Percentiles rank a stretch among this genome's conserved stretches.
Conservation (phyloP, 2,329 filamentous ascomycete genomes). For the Chrysoporthe deuterocubensis region DNA sequence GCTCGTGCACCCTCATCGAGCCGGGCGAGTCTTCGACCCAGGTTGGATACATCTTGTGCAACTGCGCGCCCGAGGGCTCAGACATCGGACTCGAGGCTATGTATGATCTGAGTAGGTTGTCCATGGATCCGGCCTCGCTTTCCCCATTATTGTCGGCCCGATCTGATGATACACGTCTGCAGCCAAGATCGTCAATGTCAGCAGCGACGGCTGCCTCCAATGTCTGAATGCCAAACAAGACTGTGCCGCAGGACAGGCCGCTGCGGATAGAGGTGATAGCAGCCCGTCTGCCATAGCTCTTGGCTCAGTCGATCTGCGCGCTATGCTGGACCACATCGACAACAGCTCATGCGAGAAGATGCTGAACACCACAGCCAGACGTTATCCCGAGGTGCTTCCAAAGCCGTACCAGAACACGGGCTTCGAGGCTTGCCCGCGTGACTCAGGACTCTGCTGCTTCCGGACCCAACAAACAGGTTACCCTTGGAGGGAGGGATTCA, state of each 20-base stretch:
- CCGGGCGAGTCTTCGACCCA: conserved; percentile 3
- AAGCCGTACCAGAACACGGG: conserved; percentile 8
- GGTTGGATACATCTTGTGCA: conserved; percentile 18
- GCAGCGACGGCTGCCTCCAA: conserved; percentile 19
- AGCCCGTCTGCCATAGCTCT: background rate
- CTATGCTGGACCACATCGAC: background rate
- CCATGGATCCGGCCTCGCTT: background rate
- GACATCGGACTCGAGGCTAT: conserved; percentile 2
- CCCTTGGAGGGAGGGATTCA: conserved; percentile 14
- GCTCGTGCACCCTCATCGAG: conserved; percentile 14
- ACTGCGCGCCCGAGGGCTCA: conserved; percentile 12
- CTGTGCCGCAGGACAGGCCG: background rate
- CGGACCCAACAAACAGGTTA: background rate
- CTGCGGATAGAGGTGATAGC: background rate
- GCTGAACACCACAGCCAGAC: background rate
- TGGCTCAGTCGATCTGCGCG: background rate
- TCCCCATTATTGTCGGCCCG: no score
- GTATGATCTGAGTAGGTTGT: conserved; percentile 23
- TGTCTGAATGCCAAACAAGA: conserved; percentile 9
- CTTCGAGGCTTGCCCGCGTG: conserved; percentile 13
- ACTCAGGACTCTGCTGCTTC: conserved; percentile 24
- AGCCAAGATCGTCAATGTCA: conserved; percentile 13
- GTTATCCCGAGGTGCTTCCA: conserved; percentile 7
- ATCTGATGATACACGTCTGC: conserved; percentile 1
- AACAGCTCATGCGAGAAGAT: conserved; percentile 11